Evolutionary conservation across 306 rosid species (phyloP).

Genomic region (Rosa lucieae): DNA sequence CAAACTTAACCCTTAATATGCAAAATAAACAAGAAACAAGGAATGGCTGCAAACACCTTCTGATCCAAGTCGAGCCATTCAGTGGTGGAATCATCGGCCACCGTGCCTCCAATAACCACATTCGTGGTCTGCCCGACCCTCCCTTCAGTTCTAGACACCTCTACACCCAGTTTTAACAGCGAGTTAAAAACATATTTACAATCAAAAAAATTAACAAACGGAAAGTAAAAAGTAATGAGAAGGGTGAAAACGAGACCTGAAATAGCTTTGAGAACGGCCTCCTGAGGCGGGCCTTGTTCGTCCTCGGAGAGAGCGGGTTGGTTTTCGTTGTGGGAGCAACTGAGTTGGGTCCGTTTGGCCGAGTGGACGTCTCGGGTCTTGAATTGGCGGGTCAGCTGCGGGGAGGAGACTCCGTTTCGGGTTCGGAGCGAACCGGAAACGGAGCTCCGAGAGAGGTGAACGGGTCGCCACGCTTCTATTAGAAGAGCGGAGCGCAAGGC

Average conservation of each 20-base stretch:
- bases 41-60: conserved; percentile 51
- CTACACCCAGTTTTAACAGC: conserved; percentile 30
- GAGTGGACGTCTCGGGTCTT: conserved; percentile 41
- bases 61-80: conserved; percentile 94
- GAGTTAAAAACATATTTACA: neutral
- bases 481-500: conserved; percentile 56
- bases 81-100: conserved; percentile 76
- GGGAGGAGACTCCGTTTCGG: conserved; percentile 12
- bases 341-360: conserved; percentile 30
- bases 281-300: conserved; percentile 93
- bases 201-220: neutral
- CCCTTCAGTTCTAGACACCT: conserved; percentile 97
- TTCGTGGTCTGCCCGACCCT: conserved; percentile 97
- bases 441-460: conserved; percentile 32
- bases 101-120: conserved; percentile 96
- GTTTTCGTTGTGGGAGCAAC: conserved; percentile 52
- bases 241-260: conserved; percentile 52
- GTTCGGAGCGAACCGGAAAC: conserved; percentile 26
- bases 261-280: conserved; percentile 89
- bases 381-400: conserved; percentile 22
- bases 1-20: neutral
- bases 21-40: neutral
- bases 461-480: conserved; percentile 55
- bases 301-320: conserved; percentile 55
- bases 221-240: neutral